Conservation (phyloP, 768 basidiomycete species). For the Lactarius psammicola region DNA sequence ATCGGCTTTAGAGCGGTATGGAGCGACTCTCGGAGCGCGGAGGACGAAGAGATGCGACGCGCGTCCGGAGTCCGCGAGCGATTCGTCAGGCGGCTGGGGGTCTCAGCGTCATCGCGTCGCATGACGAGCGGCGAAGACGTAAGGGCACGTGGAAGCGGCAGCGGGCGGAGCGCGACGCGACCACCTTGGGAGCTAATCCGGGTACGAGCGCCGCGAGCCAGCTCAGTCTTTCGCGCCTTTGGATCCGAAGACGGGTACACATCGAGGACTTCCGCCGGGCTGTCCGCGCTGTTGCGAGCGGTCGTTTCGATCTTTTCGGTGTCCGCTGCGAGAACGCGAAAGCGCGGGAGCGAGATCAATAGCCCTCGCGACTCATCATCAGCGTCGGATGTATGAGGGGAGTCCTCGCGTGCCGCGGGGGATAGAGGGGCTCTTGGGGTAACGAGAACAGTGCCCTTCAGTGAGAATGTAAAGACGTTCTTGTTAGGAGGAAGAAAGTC, state of each 20-base stretch:
- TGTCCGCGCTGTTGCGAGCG: slow-evolving; percentile 58
- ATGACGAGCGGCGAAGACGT: slow-evolving; percentile 16
- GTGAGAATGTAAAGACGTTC: slow-evolving; percentile 61
- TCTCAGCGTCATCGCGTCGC: slow-evolving; percentile 27
- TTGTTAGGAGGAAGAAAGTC: slow-evolving; percentile 65
- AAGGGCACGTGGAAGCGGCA: slow-evolving; percentile 33
- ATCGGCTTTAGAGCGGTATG: slow-evolving; percentile 38
- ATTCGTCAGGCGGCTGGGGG: slow-evolving; percentile 28
- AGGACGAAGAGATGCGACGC: slow-evolving; percentile 29
- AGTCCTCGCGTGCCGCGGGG: slow-evolving; percentile 30
- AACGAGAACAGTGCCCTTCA: slow-evolving; percentile 64
- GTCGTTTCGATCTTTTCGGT: slow-evolving; percentile 54
- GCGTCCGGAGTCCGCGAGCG: slow-evolving; percentile 31
- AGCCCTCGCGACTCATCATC: slow-evolving; percentile 40
- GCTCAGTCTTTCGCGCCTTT: slow-evolving; percentile 60
- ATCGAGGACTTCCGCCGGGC: slow-evolving; percentile 47
- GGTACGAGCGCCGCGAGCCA: slow-evolving; percentile 58
- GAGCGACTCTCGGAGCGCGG: slow-evolving; percentile 32
- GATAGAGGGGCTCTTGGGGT: slow-evolving; percentile 42
- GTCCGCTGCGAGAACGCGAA: slow-evolving; percentile 68
- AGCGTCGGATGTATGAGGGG: slow-evolving; percentile 28
- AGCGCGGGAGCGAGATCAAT: slow-evolving; percentile 62
- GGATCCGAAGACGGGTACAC: slow-evolving; percentile 61
- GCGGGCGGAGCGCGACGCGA: slow-evolving; percentile 52
- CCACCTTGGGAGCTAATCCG: slow-evolving; percentile 63